phyloP scores from a whole-genome alignment of 495 filamentous ascomycete genomes.

The Lasiosphaeria ovina region DNA sequence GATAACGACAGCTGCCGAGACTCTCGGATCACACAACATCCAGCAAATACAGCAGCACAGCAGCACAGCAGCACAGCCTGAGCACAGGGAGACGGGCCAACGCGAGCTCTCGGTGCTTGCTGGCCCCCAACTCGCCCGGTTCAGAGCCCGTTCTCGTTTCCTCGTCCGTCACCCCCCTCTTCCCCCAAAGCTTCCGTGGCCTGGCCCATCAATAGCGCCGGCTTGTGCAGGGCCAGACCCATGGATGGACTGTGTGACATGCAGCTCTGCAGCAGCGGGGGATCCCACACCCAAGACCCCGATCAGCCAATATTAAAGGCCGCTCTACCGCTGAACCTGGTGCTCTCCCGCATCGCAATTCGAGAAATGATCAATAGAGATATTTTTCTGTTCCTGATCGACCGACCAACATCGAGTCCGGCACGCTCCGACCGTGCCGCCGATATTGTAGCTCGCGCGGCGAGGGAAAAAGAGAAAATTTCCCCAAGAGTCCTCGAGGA shows the following conservation, averaged over 20 bases:
- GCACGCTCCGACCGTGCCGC: constrained; percentile 7
- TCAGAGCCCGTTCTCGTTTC: not conserved
- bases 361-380: constrained; percentile 13
- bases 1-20: constrained; percentile 12
- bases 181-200: constrained; percentile 13
- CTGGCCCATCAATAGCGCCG: constrained; percentile 23
- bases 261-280: constrained; percentile 26
- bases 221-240: constrained; percentile 20
- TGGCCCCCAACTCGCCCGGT: not conserved
- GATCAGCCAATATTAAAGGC: constrained; percentile 49
- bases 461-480: constrained; percentile 10
- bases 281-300: constrained; percentile 17
- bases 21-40: constrained; percentile 10
- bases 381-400: constrained; percentile 19
- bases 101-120: not conserved
- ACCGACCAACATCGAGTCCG: constrained; percentile 10
- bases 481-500: not conserved
- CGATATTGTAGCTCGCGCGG: not conserved
- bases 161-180: not conserved
- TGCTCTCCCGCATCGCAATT: constrained; percentile 24
- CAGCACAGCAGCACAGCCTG: too few species aligned
- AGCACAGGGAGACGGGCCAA: not conserved
- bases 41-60: too few species aligned
- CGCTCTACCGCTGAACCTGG: constrained; percentile 42
- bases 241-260: constrained; percentile 26